Conservation (phyloP, 352 stramenopile genomes). For the Globisporangium sylvaticum region DNA sequence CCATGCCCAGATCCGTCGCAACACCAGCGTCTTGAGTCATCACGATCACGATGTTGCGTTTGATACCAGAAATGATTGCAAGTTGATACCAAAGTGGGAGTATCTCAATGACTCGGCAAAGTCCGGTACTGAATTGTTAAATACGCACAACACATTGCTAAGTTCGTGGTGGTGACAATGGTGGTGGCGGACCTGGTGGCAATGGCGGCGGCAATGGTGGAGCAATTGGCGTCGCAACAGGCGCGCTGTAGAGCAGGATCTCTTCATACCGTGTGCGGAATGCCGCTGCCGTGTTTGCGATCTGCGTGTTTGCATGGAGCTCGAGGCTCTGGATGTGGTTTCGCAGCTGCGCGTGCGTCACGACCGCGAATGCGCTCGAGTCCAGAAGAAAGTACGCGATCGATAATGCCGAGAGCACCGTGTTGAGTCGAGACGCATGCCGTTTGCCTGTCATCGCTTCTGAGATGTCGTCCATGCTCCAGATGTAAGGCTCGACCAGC, state of each 20-base stretch:
- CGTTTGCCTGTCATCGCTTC: constrained; percentile 2
- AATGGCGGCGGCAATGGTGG: not conserved
- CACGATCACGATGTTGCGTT: constrained; percentile 11
- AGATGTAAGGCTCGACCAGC: constrained; percentile 41
- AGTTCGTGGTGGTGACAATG: not conserved
- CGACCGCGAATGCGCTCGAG: constrained; percentile 36
- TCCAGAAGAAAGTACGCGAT: constrained; percentile 70
- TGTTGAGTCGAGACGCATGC: constrained; percentile 27
- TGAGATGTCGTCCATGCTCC: constrained; percentile 18
- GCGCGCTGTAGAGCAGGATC: constrained; percentile 20
- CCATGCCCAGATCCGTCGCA: not conserved
- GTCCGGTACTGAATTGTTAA: not conserved
- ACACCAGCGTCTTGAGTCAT: constrained; percentile 20
- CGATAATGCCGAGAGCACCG: constrained; percentile 46
- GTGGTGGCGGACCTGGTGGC: constrained; percentile 2
- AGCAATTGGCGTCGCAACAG: not conserved
- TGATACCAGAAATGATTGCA: not conserved
- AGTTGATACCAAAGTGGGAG: not conserved
- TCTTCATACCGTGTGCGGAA: constrained; percentile 44
- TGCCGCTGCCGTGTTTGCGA: constrained; percentile 46
- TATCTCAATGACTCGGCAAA: not conserved
- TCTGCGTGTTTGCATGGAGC: constrained; percentile 30
- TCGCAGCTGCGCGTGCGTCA: constrained; percentile 36
- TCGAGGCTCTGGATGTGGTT: constrained; percentile 30
- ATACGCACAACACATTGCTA: not conserved